Evolutionary conservation across 129 eudicot genomes (phyloP).

Genomic region (Flaveria ramosissima): DNA sequence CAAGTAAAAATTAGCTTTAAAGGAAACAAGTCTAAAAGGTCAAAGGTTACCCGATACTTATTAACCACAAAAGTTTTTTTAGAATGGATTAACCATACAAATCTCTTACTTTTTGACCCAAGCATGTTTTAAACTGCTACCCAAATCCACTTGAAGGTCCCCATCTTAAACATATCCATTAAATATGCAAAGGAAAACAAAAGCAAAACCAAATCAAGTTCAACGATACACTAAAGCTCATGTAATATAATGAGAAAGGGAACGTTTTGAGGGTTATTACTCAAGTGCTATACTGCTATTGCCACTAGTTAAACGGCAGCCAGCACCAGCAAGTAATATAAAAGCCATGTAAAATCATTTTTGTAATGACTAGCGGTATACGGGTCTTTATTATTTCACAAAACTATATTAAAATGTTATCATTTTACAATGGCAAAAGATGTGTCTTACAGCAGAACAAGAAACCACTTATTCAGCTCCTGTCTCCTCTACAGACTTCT

Average conservation of each 20-base stretch:
- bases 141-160: not conserved
- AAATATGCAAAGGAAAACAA: no score
- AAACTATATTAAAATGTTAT: not conserved
- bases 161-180: no score
- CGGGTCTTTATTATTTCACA: not conserved
- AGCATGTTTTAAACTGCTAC: not conserved
- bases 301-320: not conserved
- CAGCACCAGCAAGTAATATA: not conserved
- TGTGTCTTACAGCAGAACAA: slow-evolving; percentile 1
- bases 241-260: not conserved
- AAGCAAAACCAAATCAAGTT: not conserved
- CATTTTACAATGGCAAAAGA: slow-evolving; percentile 14
- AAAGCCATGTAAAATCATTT: not conserved
- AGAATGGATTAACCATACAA: no score
- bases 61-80: no score
- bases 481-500: slow-evolving; percentile 74
- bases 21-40: no score
- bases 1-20: no score
- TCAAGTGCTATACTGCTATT: not conserved
- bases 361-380: slow-evolving; percentile 4
- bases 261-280: not conserved
- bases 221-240: not conserved
- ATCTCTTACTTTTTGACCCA: no score
- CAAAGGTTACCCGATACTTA: no score
- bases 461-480: slow-evolving; percentile 46